Base-by-base conservation (phyloP, 78 protist species). In the Anaeramoeba flamelloides region DNA sequence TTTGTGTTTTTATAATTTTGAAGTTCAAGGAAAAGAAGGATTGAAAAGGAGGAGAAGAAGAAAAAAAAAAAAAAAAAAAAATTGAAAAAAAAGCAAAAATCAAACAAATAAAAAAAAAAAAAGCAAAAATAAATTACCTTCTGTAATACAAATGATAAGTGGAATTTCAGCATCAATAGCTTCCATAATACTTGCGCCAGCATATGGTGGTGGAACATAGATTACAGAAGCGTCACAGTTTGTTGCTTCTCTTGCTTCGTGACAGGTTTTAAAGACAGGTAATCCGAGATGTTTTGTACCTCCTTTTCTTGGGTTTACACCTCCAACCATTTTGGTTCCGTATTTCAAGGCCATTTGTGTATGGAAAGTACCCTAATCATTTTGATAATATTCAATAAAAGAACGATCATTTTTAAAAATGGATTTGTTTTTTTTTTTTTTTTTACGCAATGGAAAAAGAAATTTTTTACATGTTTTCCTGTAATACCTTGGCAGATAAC, bases 401-500 rank as follows among this genome's bases (percentile, higher is more conserved):
- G 17, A 53, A 53, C 8, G 17, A 26, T 26, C 8, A n/a, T n/a
- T n/a, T n/a, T n/a, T n/a, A n/a, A n/a, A n/a, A n/a, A n/a, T 53
- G 8, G 69, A 53, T 53, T 53, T 53, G 69, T 53, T 53, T 53
- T 53, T 53, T 53, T 53, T 53, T 53, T 8, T 26, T 26, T 53
- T 53, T 53, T 26, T 53, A 26, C 17, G 34, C 17, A 53, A 26
- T 53, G 17, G 17, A 53, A 53, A 53, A 53, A 53, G 8, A 53
- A 26, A 41, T 0, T 1, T 2, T 74, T 17, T 31, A 90, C 93
- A 86, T 91, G 94, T 81, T 89, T 90, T 80, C 99, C 99, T 1
- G 99, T 96, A 83, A 96, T 85, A 34, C 99, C 99, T 87, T 94
- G 98, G 86, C 96, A 94, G 81, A 96, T 91, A 12, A 96, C 97